phyloP scores from a whole-genome alignment of 495 filamentous ascomycete species.

The Arthonia radiata region DNA sequence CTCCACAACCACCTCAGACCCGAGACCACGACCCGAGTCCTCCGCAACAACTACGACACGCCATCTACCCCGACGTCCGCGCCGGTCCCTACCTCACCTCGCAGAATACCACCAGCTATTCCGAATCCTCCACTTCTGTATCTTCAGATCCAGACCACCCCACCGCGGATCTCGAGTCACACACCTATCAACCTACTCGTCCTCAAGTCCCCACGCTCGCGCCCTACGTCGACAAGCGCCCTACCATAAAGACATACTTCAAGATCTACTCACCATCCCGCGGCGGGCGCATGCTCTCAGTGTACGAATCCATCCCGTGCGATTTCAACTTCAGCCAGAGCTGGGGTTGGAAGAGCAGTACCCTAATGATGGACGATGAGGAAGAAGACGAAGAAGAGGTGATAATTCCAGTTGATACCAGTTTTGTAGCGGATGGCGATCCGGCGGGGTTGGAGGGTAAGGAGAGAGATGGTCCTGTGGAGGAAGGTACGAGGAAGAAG shows the following conservation, averaged over 20 bases:
- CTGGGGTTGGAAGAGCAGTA: slow-evolving; percentile 12
- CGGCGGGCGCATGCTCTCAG: slow-evolving; percentile 28
- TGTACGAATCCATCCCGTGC: slow-evolving; percentile 33
- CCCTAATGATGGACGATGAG: not conserved
- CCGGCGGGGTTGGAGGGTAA: not conserved
- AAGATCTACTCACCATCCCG: slow-evolving; percentile 34
- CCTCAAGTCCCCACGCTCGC: slow-evolving; percentile 21
- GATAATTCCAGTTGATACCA: not conserved
- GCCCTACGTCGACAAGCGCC: slow-evolving; percentile 27
- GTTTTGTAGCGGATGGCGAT: not conserved
- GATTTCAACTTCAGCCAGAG: slow-evolving; percentile 37
- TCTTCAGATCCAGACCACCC: too few relatives aligned
- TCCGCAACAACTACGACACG: too few relatives aligned
- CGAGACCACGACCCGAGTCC: too few relatives aligned
- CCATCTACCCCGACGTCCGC: too few relatives aligned
- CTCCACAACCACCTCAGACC: too few relatives aligned
- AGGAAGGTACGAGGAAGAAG: not conserved
- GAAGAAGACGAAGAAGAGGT: not conserved
- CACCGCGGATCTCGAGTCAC: too few relatives aligned
- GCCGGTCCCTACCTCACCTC: too few relatives aligned
- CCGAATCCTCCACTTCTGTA: too few relatives aligned
- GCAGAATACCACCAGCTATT: too few relatives aligned
- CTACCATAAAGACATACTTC: slow-evolving; percentile 36
- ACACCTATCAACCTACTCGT: too few relatives aligned
- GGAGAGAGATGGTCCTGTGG: not conserved